Percentiles rank a stretch among this genome's conserved stretches.
Evolutionary conservation across 805 yeast genomes (phyloP).

Genomic region (Candida palmyrensis): DNA sequence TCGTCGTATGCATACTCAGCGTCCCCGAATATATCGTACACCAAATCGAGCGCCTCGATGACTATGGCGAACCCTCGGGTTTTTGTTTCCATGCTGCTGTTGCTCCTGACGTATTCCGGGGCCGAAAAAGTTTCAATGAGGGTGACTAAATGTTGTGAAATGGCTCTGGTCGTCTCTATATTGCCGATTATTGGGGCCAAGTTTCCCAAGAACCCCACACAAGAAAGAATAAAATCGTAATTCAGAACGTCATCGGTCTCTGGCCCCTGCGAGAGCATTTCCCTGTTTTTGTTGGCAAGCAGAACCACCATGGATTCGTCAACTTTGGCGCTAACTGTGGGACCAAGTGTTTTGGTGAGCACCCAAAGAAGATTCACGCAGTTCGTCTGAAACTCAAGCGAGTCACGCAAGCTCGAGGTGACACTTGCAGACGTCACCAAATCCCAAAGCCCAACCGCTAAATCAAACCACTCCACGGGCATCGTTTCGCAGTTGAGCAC

Average conservation of each 20-base stretch:
- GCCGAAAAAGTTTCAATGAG: conserved; percentile 11
- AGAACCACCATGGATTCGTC: conserved; percentile 20
- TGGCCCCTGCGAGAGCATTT: conserved; percentile 5
- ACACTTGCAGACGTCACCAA: conserved; percentile 11
- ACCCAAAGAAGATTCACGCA: conserved; percentile 36
- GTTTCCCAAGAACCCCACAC: conserved; percentile 49
- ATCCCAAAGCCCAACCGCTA: conserved; percentile 26
- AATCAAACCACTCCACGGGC: conserved; percentile 36
- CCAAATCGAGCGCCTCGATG: conserved; percentile 56
- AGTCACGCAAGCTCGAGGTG: conserved; percentile 8
- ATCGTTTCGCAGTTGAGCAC: conserved; percentile 26
- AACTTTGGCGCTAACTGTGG: conserved; percentile 22
- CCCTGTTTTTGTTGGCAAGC: conserved; percentile 17
- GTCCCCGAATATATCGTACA: conserved; percentile 82
- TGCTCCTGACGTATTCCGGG: conserved; percentile 1
- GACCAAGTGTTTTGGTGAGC: conserved; percentile 30
- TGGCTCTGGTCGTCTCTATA: conserved; percentile 36
- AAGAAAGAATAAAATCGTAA: conserved; percentile 37
- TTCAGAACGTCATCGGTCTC: conserved; percentile 9
- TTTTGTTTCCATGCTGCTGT: conserved; percentile 11
- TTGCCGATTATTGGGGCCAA: conserved; percentile 44
- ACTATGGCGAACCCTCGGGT: conserved; percentile 35
- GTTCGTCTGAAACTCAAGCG: conserved; percentile 23
- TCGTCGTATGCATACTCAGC: conserved; percentile 59
- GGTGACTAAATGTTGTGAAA: conserved; percentile 41